Evolutionary conservation across 225 moss, liverwort and hornwort genomes (phyloP).

Genomic region (Thuidium tamariscinum): DNA sequence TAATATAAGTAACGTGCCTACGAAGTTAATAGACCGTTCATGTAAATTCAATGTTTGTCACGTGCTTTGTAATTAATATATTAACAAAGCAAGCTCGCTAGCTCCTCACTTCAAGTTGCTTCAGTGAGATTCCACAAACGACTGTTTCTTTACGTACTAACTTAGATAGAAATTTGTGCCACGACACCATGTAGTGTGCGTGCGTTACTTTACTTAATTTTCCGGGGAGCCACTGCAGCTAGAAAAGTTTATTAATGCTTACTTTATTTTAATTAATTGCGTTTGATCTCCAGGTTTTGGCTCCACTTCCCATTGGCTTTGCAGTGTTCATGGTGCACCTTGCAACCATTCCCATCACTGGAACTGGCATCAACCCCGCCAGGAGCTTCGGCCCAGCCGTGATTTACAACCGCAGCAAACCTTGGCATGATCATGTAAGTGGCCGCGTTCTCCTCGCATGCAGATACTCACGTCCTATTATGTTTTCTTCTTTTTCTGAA

Average conservation of each 20-base stretch:
- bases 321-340: slow-evolving; percentile 40
- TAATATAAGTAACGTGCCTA: neutral
- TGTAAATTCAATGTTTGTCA: neutral
- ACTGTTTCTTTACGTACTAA: neutral
- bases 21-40: neutral
- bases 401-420: slow-evolving; percentile 22
- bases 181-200: neutral
- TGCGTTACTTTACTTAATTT: neutral
- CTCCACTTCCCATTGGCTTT: slow-evolving; percentile 43
- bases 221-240: neutral
- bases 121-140: neutral
- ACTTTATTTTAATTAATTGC: neutral
- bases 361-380: slow-evolving; percentile 45
- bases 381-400: slow-evolving; percentile 41
- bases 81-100: neutral
- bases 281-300: slow-evolving; percentile 14
- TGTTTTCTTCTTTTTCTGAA: neutral
- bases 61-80: neutral
- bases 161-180: neutral
- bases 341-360: slow-evolving; percentile 35
- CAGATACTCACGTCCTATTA: neutral
- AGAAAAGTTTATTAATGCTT: neutral
- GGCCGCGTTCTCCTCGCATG: neutral
- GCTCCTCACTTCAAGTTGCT: neutral
- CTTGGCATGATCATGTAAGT: slow-evolving; percentile 33